These are phyloP conservation scores for Dichotomopilus funicola DNA, from an alignment of 2,329 filamentous ascomycete species.

Conservation along the genomic window DNA sequence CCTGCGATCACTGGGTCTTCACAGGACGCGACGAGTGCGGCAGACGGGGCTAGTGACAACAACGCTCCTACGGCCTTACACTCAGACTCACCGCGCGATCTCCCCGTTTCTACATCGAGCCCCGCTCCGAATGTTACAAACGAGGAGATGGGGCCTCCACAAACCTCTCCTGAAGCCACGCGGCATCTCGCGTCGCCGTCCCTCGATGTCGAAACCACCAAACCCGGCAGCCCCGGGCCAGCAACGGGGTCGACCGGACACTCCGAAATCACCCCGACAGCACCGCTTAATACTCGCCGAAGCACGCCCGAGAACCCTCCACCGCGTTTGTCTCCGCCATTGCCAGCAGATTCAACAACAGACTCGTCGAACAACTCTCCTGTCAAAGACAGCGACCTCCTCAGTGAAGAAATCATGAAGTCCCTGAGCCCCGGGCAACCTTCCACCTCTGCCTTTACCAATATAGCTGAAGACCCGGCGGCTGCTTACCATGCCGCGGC, in stretches of 20 bases:
- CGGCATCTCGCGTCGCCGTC: background rate
- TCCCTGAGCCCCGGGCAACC: conserved; percentile 51
- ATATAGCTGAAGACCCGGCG: conserved; percentile 17
- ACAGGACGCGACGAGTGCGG: background rate
- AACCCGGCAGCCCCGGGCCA: conserved; percentile 18
- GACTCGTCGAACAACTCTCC: conserved; percentile 34
- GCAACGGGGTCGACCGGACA: conserved; percentile 11
- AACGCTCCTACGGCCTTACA: background rate
- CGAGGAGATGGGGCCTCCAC: conserved; percentile 1
- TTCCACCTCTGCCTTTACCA: conserved; percentile 9
- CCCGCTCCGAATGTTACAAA: conserved; percentile 9
- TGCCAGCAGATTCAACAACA: conserved; percentile 41
- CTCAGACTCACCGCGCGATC: background rate
- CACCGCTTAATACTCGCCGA: conserved; percentile 40
- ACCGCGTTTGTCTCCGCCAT: conserved; percentile 31
- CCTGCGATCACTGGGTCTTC: too few relatives aligned
- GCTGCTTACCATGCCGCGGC: conserved; percentile 16
- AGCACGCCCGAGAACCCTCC: conserved; percentile 22
- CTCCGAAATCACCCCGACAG: conserved; percentile 35
- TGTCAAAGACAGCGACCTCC: conserved; percentile 62
- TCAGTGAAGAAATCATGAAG: conserved; percentile 69
- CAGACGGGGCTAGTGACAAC: background rate
- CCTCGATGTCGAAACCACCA: background rate
- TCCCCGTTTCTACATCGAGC: conserved; percentile 9
- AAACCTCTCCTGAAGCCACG: background rate